phyloP scores from a whole-genome alignment of 306 rosid species.

The Vicia villosa region DNA sequence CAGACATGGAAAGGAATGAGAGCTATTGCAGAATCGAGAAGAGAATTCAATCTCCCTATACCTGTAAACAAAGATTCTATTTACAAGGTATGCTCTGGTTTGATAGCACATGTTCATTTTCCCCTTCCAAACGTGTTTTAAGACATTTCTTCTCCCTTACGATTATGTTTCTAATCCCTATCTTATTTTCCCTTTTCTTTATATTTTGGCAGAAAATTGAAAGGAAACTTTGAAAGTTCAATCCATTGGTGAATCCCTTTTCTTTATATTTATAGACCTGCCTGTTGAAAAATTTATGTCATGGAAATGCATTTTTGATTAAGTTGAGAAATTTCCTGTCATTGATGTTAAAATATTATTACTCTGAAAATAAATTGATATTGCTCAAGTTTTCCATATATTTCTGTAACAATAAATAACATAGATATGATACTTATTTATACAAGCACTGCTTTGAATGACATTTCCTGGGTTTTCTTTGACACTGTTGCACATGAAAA shows the following conservation, averaged over 20 bases:
- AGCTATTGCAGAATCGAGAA: constrained; percentile 90
- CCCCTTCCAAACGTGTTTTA: not conserved
- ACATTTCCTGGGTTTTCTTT: constrained; percentile 11
- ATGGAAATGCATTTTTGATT: not conserved
- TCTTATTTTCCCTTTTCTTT: constrained; percentile 9
- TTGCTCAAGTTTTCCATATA: not conserved
- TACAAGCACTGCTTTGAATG: not conserved
- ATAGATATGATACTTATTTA: not conserved
- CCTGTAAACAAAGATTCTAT: constrained; percentile 91
- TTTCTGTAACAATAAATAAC: not conserved
- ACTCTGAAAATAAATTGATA: not conserved
- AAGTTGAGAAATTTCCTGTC: not conserved
- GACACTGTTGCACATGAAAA: constrained; percentile 56
- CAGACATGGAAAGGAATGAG: constrained; percentile 88
- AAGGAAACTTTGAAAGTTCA: constrained; percentile 74
- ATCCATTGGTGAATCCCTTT: constrained; percentile 60
- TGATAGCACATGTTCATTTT: constrained; percentile 10
- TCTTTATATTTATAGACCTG: constrained; percentile 14
- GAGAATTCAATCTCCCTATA: constrained; percentile 62
- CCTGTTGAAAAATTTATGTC: not conserved
- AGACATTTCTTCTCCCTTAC: not conserved
- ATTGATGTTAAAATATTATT: not conserved
- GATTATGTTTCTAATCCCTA: not conserved
- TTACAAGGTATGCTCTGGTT: constrained; percentile 64
- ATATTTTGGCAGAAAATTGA: constrained; percentile 61